Evolutionary conservation across 2,329 filamentous ascomycete species (phyloP).

Genomic region (Zymoseptoria passerinii): DNA sequence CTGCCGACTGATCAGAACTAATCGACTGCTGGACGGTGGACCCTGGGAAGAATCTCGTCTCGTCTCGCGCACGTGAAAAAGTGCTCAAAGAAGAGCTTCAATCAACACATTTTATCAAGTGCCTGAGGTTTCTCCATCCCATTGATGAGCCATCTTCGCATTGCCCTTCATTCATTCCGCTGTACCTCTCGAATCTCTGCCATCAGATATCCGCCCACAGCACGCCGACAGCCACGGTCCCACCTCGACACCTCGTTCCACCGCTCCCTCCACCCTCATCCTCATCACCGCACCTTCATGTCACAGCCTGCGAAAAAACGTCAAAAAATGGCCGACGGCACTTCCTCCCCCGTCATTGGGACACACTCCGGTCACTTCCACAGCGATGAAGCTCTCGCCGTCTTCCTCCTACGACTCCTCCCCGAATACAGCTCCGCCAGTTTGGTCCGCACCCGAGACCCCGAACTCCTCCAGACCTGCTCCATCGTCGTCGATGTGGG

Average conservation of each 20-base stretch:
- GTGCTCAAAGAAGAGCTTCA: not conserved
- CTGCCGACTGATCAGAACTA: no score
- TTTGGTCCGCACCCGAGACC: constrained; percentile 82
- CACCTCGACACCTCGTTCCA: constrained; percentile 1
- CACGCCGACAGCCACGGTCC: not conserved
- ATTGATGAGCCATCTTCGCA: not conserved
- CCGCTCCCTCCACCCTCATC: constrained; percentile 6
- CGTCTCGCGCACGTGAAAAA: no score
- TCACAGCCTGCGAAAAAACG: constrained; percentile 54
- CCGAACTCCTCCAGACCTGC: constrained; percentile 66
- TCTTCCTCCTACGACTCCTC: constrained; percentile 87
- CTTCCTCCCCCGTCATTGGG: constrained; percentile 53
- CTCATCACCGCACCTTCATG: constrained; percentile 13
- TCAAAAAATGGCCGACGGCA: constrained; percentile 59
- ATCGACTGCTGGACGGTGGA: no score
- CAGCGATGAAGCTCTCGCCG: constrained; percentile 93
- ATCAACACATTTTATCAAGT: not conserved
- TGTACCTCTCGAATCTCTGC: not conserved
- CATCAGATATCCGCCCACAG: not conserved
- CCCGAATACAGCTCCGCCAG: constrained; percentile 66
- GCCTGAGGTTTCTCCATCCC: not conserved
- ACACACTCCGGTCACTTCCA: constrained; percentile 99
- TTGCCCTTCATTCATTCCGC: not conserved
- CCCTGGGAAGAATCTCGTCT: no score
- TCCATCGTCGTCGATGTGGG: constrained; percentile 98